Conservation (phyloP, 2,329 filamentous ascomycete species). For the Clonostachys solani region DNA sequence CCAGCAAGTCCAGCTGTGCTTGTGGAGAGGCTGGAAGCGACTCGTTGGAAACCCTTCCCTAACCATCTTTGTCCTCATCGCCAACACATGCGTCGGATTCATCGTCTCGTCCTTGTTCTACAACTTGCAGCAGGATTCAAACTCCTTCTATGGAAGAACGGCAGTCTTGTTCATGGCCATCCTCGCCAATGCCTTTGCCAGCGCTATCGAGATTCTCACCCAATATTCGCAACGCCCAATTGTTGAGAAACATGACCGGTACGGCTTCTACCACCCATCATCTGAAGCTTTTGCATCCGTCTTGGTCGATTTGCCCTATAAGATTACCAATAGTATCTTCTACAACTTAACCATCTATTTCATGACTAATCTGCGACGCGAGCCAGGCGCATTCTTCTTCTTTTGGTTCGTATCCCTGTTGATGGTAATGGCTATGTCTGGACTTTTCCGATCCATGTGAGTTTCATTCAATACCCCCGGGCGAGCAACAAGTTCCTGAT, state of each 20-base stretch:
- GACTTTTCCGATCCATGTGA: constrained; percentile 26
- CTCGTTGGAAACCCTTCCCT: constrained; percentile 8
- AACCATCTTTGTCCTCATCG: constrained; percentile 35
- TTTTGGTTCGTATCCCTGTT: constrained; percentile 74
- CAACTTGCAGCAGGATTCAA: constrained; percentile 45
- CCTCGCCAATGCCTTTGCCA: constrained; percentile 42
- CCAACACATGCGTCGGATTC: constrained; percentile 23
- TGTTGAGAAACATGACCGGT: constrained; percentile 17
- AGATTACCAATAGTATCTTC: constrained; percentile 39
- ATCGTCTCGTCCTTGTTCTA: constrained; percentile 66
- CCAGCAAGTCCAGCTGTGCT: constrained; percentile 35
- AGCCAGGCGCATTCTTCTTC: constrained; percentile 10
- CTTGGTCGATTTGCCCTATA: constrained; percentile 34
- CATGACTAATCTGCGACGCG: constrained; percentile 8
- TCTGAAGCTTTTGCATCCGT: constrained; percentile 12
- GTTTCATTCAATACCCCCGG: constrained; percentile 64
- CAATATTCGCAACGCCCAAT: constrained; percentile 14
- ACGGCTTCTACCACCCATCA: constrained; percentile 24
- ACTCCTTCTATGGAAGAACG: constrained; percentile 46
- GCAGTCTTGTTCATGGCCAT: constrained; percentile 39
- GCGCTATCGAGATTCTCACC: constrained; percentile 44
- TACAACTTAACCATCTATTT: constrained; percentile 29
- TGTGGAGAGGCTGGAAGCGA: constrained; percentile 15
- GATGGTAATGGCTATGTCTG: constrained; percentile 62
- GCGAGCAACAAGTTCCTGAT: constrained; percentile 23